Evolutionary conservation across 2,329 filamentous ascomycete genomes (phyloP).

Genomic region (Verticillium longisporum): DNA sequence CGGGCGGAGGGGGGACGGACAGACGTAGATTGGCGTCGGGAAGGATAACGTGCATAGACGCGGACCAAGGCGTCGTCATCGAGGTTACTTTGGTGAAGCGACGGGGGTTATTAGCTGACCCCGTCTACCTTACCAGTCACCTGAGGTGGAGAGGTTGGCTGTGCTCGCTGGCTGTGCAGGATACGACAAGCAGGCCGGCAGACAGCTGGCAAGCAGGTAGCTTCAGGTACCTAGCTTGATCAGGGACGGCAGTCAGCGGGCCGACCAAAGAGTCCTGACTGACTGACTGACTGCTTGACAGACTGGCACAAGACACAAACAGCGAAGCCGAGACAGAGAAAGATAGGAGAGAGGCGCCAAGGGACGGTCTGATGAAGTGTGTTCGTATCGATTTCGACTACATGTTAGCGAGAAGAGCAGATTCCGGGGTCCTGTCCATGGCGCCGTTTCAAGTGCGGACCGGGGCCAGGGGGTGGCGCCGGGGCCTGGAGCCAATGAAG

Average conservation of each 20-base stretch:
- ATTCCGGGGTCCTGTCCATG: background rate
- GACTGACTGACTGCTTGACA: too few species aligned
- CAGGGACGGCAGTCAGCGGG: too few species aligned
- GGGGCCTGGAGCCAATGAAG: background rate
- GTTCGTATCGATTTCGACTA: background rate
- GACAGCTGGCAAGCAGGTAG: background rate
- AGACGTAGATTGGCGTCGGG: background rate
- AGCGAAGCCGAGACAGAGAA: background rate
- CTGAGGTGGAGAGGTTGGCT: too few species aligned
- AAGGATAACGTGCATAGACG: background rate
- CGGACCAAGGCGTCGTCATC: background rate
- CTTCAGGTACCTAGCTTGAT: too few species aligned
- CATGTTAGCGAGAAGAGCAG: background rate
- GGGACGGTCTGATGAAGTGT: background rate
- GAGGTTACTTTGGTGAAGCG: background rate
- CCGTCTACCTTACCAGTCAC: too few species aligned
- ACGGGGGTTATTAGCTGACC: background rate
- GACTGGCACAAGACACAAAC: too few species aligned
- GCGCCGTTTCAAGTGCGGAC: background rate
- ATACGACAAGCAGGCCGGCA: background rate
- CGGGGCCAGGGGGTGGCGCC: background rate
- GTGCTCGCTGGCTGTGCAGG: background rate
- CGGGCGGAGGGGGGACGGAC: too few species aligned
- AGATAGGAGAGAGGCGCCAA: background rate
- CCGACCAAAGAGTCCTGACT: too few species aligned